These are phyloP conservation scores for Knufia fluminis DNA, from an alignment of 2,329 filamentous ascomycete genomes.

Conservation along the genomic window DNA sequence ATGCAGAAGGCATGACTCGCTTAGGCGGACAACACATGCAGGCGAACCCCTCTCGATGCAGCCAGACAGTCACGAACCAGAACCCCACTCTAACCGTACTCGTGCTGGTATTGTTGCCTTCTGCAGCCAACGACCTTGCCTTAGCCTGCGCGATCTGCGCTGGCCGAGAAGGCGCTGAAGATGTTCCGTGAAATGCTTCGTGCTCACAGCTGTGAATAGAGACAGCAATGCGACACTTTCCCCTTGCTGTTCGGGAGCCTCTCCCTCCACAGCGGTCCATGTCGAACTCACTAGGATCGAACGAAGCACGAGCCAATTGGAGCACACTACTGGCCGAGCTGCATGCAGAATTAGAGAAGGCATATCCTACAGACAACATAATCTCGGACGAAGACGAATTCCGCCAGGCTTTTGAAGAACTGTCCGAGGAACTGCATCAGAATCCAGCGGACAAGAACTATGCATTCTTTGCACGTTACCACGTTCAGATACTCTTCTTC, in stretches of 20 bases:
- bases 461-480: neutral
- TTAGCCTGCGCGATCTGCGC: no score
- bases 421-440: neutral
- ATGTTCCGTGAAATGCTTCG: no score
- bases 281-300: neutral
- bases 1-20: no score
- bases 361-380: neutral
- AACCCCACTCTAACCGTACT: neutral
- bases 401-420: neutral
- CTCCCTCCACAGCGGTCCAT: neutral
- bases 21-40: neutral
- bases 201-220: neutral
- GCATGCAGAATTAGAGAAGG: neutral
- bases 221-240: neutral
- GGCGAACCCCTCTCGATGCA: neutral
- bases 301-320: slow-evolving; percentile 2
- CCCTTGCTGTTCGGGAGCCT: neutral
- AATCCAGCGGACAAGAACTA: neutral
- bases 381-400: neutral
- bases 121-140: no score
- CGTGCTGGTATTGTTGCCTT: no score
- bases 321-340: neutral
- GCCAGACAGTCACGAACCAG: neutral
- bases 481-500: slow-evolving; percentile 4
- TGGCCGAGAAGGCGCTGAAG: no score